phyloP scores from a whole-genome alignment of 2,329 filamentous ascomycete species.

The Cordyceps farinosa region DNA sequence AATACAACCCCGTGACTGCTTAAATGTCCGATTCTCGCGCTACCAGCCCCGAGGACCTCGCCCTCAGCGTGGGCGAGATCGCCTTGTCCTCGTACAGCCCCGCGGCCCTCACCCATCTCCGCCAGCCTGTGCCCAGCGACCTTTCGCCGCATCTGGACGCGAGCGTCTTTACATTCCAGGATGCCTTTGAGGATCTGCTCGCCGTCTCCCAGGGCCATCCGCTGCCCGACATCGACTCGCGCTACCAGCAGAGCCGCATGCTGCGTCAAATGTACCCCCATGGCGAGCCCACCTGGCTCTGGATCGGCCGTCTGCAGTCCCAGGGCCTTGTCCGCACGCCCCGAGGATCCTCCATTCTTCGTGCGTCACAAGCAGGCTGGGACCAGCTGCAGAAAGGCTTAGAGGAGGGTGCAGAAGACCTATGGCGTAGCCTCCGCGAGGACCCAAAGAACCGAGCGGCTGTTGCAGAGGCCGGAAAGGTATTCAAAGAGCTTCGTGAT shows the following conservation, averaged over 20 bases:
- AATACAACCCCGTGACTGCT: neutral
- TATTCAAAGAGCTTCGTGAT: conserved; percentile 19
- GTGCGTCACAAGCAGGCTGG: conserved; percentile 26
- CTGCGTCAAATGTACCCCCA: conserved; percentile 37
- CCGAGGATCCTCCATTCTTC: conserved; percentile 28
- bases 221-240: conserved; percentile 38
- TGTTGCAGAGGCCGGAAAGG: conserved; percentile 18
- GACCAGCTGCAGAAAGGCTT: conserved; percentile 31
- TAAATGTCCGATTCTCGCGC: neutral
- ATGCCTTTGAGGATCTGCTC: conserved; percentile 57
- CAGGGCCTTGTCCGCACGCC: conserved; percentile 29
- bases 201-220: conserved; percentile 41
- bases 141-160: conserved; percentile 35
- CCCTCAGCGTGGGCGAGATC: conserved; percentile 22
- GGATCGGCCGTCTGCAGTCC: conserved; percentile 37
- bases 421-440: conserved; percentile 26
- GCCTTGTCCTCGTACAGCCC: conserved; percentile 42
- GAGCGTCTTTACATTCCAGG: conserved; percentile 48
- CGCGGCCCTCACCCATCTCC: conserved; percentile 41
- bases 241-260: conserved; percentile 35
- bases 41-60: conserved; percentile 8
- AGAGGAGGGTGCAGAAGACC: conserved; percentile 27
- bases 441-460: conserved; percentile 19
- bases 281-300: conserved; percentile 41
- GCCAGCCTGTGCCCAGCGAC: conserved; percentile 46